Base-by-base conservation (phyloP, 1,284 basidiomycete species). In the Inonotus obliquus region DNA sequence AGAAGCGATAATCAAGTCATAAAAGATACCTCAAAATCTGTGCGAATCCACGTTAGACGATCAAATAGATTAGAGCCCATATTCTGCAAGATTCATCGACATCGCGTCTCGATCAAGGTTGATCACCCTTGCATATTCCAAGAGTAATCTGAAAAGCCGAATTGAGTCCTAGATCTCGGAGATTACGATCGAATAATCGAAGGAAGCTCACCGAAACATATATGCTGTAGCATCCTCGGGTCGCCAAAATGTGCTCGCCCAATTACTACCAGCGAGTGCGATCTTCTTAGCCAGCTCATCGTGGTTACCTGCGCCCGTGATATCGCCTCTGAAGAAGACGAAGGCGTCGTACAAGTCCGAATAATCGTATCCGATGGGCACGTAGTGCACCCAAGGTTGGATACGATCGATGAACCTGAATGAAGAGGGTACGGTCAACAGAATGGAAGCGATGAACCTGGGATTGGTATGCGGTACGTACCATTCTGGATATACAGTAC, bases 401-500 rank as follows among this genome's bases (percentile, higher is more conserved):
- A 82, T 71, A n/a, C 79, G 75, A 54, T 81, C 80, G 27, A 70
- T 67, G 41, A 71, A 77, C 75, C 74, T 75, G 51, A 4, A 3
- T 11, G n/a, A n/a, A 19, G 35, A 44, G 14, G 9, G 44, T 23
- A 37, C 37, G 14, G 4, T 35, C 53, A 53, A 49, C 1, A 35
- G 54, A 37, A 21, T 11, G 10, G 19, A 2, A 14, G 9, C 63
- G 63, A n/a, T 9, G 5, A 21, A n/a, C 5, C 17, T 17, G 1
- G 13, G 29, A n/a, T 32, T 25, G 23, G 52, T 38, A 48, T 66
- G 60, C 70, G 49, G 68, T 27, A 67, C 71, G 39, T 66, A 86
- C 86, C 85, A 88, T 72, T 87, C 86, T 0, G 83, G 85, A 66
- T 85, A 87, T 39, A 82, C 76, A 0, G 85, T 87, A 3, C 80